Conservation (phyloP, 495 filamentous ascomycete species). For the Aspergillus conjunctus region DNA sequence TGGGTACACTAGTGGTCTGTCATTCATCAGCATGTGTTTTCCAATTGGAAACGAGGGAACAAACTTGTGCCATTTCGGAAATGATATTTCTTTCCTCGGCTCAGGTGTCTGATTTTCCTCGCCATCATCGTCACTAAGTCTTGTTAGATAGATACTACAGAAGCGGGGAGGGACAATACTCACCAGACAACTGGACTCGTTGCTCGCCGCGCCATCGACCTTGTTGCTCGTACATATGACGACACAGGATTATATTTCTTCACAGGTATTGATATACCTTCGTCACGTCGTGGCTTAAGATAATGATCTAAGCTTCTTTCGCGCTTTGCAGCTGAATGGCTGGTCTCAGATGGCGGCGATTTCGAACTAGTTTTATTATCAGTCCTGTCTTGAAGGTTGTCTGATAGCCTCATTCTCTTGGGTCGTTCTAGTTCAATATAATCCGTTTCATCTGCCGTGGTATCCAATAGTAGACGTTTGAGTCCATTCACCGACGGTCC, state of each 20-base stretch:
- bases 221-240: constrained; percentile 29
- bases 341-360: constrained; percentile 6
- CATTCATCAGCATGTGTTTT: constrained; percentile 14
- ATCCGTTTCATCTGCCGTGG: constrained; percentile 3
- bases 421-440: constrained; percentile 9
- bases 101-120: constrained; percentile 15
- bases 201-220: constrained; percentile 36
- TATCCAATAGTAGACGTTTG: constrained; percentile 21
- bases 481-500: constrained; percentile 2
- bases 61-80: constrained; percentile 33
- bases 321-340: constrained; percentile 4
- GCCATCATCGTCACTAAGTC: constrained; percentile 17
- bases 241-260: constrained; percentile 25
- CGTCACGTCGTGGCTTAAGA: constrained; percentile 6
- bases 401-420: constrained; percentile 38
- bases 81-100: constrained; percentile 25
- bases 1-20: constrained; percentile 70
- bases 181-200: constrained; percentile 27
- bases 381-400: constrained; percentile 32
- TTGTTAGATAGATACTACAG: not conserved
- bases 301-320: constrained; percentile 9
- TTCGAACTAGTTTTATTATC: constrained; percentile 15
- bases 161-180: constrained; percentile 9
- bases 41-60: not conserved
- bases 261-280: constrained; percentile 35